These are phyloP conservation scores for Claviceps citrina DNA, from an alignment of 2,329 filamentous ascomycete genomes.

Conservation along the genomic window DNA sequence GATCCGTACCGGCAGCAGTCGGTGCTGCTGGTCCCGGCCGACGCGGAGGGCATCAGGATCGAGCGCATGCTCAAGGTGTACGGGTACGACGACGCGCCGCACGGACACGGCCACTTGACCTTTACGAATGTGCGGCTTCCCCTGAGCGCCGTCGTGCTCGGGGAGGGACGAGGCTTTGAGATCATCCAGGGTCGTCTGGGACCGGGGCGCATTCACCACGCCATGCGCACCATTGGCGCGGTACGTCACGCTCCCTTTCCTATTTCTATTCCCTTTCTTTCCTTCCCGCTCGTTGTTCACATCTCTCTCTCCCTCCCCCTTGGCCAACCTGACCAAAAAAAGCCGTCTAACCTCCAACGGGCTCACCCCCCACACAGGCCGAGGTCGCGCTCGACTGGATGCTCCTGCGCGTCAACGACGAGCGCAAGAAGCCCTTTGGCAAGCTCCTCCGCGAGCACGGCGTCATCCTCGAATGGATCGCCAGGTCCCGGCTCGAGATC, in stretches of 20 bases:
- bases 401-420: conserved; percentile 86
- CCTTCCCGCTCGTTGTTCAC: not conserved
- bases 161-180: conserved; percentile 88
- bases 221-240: conserved; percentile 86
- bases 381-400: conserved; percentile 91
- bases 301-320: not conserved
- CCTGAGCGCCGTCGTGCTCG: conserved; percentile 68
- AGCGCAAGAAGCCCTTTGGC: conserved; percentile 78
- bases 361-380: conserved; percentile 42
- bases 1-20: conserved; percentile 84
- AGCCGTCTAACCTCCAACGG: no score
- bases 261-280: not conserved
- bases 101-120: conserved; percentile 84
- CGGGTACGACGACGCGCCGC: conserved; percentile 95
- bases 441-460: conserved; percentile 78
- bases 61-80: conserved; percentile 88
- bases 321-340: not conserved
- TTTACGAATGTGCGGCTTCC: conserved; percentile 88
- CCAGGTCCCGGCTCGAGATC: conserved; percentile 82
- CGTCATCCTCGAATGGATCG: conserved; percentile 89
- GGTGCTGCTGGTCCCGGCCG: conserved; percentile 73
- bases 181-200: conserved; percentile 96
- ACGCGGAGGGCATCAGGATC: conserved; percentile 74
- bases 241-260: conserved; percentile 31
- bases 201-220: conserved; percentile 92